Percentiles rank a stretch among this genome's conserved stretches.
Conservation (phyloP, 257 asterid genomes). For the Ballota nigra region DNA sequence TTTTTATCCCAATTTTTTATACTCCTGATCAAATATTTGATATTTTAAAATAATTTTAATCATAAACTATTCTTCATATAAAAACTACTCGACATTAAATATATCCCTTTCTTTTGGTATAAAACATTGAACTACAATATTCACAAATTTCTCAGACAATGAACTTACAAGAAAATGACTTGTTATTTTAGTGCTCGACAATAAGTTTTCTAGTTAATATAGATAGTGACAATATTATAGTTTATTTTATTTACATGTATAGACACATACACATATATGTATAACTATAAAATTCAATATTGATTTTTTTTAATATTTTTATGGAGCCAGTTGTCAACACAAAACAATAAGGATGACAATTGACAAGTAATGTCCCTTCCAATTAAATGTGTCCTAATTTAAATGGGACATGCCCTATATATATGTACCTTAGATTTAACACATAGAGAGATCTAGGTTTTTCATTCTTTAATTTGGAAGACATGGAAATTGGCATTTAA, state of each 20-base stretch:
- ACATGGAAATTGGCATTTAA: neutral
- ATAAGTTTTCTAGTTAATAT: no score
- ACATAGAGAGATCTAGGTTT: neutral
- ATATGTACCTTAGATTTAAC: slow-evolving; percentile 12
- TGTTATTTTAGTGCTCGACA: neutral
- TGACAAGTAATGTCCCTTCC: slow-evolving; percentile 9
- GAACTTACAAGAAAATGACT: neutral
- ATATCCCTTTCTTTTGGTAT: no score
- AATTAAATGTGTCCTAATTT: slow-evolving; percentile 13
- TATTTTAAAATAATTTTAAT: no score
- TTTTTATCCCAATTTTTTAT: no score
- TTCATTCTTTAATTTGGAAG: neutral
- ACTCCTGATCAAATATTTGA: no score
- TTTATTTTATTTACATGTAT: no score
- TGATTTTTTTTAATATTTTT: neutral
- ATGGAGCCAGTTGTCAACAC: neutral
- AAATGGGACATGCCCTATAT: neutral
- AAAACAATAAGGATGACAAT: neutral
- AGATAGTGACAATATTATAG: no score
- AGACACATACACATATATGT: neutral
- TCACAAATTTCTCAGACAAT: neutral
- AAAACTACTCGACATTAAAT: no score
- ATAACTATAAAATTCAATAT: neutral
- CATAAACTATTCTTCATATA: no score
- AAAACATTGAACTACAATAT: no score